phyloP scores from a whole-genome alignment of 306 rosid genomes.

The Sicyos edulis region DNA sequence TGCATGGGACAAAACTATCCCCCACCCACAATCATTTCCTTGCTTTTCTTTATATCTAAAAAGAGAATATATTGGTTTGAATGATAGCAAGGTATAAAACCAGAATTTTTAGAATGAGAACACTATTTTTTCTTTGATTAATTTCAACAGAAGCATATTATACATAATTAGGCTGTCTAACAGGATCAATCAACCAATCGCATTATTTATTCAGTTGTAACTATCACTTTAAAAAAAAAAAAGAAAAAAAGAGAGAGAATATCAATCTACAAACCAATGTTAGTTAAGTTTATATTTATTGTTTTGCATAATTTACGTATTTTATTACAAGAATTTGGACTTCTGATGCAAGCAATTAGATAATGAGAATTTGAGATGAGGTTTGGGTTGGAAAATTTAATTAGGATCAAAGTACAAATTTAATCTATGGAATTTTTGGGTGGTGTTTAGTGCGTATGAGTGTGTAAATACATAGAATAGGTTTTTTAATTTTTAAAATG shows the following conservation, averaged over 20 bases:
- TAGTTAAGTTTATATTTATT: too few relatives aligned
- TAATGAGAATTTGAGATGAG: neutral
- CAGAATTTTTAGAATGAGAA: slow-evolving; percentile 46
- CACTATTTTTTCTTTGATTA: neutral
- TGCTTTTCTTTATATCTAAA: slow-evolving; percentile 27
- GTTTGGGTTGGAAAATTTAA: neutral
- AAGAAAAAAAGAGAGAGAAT: too few relatives aligned
- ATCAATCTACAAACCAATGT: too few relatives aligned
- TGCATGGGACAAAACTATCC: slow-evolving; percentile 2
- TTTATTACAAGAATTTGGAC: neutral
- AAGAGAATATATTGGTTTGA: slow-evolving; percentile 68
- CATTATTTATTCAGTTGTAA: too few relatives aligned
- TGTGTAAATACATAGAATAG: too few relatives aligned
- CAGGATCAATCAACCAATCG: too few relatives aligned
- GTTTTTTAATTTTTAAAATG: too few relatives aligned
- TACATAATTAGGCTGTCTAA: too few relatives aligned
- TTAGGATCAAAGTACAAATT: neutral
- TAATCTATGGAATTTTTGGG: too few relatives aligned
- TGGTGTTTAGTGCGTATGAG: too few relatives aligned
- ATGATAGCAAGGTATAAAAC: slow-evolving; percentile 49
- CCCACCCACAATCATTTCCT: slow-evolving; percentile 31
- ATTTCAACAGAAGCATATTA: too few relatives aligned
- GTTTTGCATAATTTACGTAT: neutral
- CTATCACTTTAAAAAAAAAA: too few relatives aligned
- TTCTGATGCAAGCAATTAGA: neutral